Evolutionary conservation across 2,329 filamentous ascomycete genomes (phyloP), one percentile per base, ranked within the genome.

Genomic region (Leptosphaerulina australis): DNA sequence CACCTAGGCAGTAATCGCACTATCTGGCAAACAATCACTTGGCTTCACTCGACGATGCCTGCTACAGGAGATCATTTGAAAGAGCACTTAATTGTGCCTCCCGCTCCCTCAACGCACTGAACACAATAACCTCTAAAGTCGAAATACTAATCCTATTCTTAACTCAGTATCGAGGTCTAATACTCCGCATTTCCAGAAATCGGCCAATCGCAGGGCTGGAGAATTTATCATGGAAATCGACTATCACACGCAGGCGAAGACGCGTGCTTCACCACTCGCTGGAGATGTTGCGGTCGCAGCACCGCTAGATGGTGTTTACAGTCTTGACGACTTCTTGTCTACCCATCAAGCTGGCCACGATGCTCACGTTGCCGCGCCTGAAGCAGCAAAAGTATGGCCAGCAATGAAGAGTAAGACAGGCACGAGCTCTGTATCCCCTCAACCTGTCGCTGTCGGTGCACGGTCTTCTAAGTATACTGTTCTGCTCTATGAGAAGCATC

Each of bases 401-500:
- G 26, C 41, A 0, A 62, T 56, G 38, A 60, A 58, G 24, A 5
- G 21, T 1, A 57, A 50, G 20, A 44, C 34, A 2, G 35, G 21
- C 4, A 21, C 34, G 3, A 46, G 41, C n/a, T 11, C 35, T 0
- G 17, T 33, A 1, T 28, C 55, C 3, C 37, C 47, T 3, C 41
- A 44, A 3, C 66, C 67, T 8, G 46, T 64, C 12, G 56, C 60
- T 7, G 34, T 69, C 2, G 62, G 64, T 3, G 54, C 59, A 9
- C 53, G 58, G 4, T 56, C 41, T 12, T 62, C 60, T 12, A 52
- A 48, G 11, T 36, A 62, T 36, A 63, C 44, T 5, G 41, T 58
- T 14, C n/a, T 46, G 1, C 54, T 72, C 0, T 46, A 70, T 28
- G 59, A 68, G 8, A 64, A 62, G 40, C 55, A 50, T 44, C 68